Percentiles rank a stretch among this genome's conserved stretches.
Evolutionary conservation across 2,329 filamentous ascomycete species (phyloP).

Genomic region (Nothomitra cinnamomea): DNA sequence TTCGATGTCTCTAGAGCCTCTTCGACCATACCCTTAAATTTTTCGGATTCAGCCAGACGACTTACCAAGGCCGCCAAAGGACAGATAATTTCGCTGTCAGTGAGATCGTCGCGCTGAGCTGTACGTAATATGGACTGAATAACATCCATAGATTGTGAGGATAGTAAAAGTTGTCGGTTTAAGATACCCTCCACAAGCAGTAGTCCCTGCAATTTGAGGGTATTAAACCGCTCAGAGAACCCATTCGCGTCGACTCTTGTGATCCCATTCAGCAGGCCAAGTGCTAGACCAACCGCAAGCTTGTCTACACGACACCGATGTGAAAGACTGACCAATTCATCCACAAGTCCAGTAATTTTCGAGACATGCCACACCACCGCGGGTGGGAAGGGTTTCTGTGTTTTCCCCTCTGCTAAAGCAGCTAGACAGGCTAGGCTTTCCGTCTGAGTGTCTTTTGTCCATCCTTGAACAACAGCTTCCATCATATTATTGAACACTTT

Average conservation of each 20-base stretch:
- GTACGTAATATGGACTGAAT: constrained; percentile 48
- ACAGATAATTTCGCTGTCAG: constrained; percentile 10
- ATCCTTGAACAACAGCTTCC: constrained; percentile 68
- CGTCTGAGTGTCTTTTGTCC: constrained; percentile 54
- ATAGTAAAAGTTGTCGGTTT: constrained; percentile 40
- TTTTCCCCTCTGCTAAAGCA: constrained; percentile 57
- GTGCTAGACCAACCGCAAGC: constrained; percentile 52
- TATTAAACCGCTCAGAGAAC: no score
- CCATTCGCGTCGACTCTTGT: constrained; percentile 32
- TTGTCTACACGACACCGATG: constrained; percentile 51
- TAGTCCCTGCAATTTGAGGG: constrained; percentile 29
- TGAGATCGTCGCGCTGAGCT: constrained; percentile 35
- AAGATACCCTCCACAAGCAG: constrained; percentile 43
- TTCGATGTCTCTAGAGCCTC: constrained; percentile 48
- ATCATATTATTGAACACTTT: constrained; percentile 70
- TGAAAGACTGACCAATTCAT: constrained; percentile 42
- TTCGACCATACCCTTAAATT: constrained; percentile 40
- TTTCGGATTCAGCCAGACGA: constrained; percentile 8
- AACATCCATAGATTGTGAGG: constrained; percentile 45
- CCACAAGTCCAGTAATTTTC: constrained; percentile 42
- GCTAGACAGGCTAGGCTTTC: constrained; percentile 66
- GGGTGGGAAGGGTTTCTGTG: constrained; percentile 49
- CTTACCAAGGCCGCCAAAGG: background rate
- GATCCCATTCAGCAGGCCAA: constrained; percentile 46
- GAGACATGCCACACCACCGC: constrained; percentile 53